Evolutionary conservation across 805 yeast species (phyloP), one percentile per base, ranked within the genome.

Genomic region (Schwanniomyces vanrijiae): DNA sequence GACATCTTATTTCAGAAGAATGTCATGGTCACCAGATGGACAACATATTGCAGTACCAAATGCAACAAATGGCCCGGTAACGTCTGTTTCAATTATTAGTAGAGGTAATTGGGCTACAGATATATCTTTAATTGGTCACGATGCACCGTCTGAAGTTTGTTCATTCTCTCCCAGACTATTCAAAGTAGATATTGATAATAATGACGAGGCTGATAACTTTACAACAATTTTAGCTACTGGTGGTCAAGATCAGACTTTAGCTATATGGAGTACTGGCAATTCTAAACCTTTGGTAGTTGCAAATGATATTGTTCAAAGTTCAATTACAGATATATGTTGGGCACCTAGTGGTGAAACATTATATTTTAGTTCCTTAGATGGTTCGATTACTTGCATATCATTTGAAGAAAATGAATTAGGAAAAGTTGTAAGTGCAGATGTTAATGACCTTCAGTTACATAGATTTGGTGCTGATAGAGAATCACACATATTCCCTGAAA

Each of bases 1-100:
- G 50, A 89, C 96, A 0, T 90, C 97, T 0, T 94, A 94, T 65
- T 94, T 90, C 58, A 71, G 94, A 56, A 70, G 95, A 56, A 75
- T 84, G 62, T 83, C 90, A n/a, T 88, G 96, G 96, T 85, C 92
- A 1, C 96, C 96, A 0, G 95, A 88, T 66, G 96, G 96, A 2
- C 90, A 86, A 61, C 88, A 84, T 58, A 83, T 88, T 19, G 94
- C 94, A 0, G 90, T 83, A 0, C 94, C 96, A 0, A 88, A 88
- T 60, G 94, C 94, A 2, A 84, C 89, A 4, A 87, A 88, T 64
- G 92, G 92, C 0, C 91, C 91, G 0, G 86, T 85, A 3, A 80
- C 89, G 2, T 78, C 90, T 0, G 87, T 86, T 10, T 88, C 83
- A 0, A 77, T 88, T 18, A 80, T 88, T 3, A 83, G 83, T 52